Conservation (phyloP, 2,329 filamentous ascomycete genomes). For the Paracoccidioides brasiliensis region DNA sequence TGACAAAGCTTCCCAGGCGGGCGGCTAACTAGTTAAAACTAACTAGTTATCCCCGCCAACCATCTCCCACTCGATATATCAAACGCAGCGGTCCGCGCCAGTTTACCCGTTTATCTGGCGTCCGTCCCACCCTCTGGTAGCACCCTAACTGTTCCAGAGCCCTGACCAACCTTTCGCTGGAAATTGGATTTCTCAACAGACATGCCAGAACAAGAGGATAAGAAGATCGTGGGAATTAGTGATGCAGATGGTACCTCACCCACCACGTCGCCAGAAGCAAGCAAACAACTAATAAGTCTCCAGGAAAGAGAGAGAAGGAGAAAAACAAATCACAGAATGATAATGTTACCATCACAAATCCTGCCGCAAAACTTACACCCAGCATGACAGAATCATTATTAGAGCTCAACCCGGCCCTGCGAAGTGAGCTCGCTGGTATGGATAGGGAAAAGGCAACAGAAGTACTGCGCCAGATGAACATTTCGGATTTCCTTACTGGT, state of each 20-base stretch:
- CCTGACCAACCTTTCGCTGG: neutral
- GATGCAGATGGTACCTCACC: neutral
- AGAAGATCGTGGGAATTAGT: neutral
- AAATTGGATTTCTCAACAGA: neutral
- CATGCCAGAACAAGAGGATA: neutral
- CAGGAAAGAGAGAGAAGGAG: slow-evolving; percentile 11
- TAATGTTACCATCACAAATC: slow-evolving; percentile 13
- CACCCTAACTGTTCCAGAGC: neutral
- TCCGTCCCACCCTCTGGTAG: neutral
- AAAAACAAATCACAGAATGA: slow-evolving; percentile 17
- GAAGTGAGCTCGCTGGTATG: slow-evolving; percentile 59
- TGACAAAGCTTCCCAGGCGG: too few species aligned
- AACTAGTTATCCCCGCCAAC: too few species aligned
- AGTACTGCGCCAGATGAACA: slow-evolving; percentile 36
- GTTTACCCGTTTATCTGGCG: neutral
- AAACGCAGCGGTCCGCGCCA: too few species aligned
- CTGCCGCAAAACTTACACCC: slow-evolving; percentile 22
- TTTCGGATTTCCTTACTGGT: slow-evolving; percentile 37
- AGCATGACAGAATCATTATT: slow-evolving; percentile 30
- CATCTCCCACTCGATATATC: too few species aligned
- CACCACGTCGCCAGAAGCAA: neutral
- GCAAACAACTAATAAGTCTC: neutral
- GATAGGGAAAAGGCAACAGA: slow-evolving; percentile 46
- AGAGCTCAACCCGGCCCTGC: slow-evolving; percentile 47
- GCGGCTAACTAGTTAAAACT: too few species aligned